Evolutionary conservation across 2,329 filamentous ascomycete species (phyloP).

Genomic region (Ophiostoma sp.): DNA sequence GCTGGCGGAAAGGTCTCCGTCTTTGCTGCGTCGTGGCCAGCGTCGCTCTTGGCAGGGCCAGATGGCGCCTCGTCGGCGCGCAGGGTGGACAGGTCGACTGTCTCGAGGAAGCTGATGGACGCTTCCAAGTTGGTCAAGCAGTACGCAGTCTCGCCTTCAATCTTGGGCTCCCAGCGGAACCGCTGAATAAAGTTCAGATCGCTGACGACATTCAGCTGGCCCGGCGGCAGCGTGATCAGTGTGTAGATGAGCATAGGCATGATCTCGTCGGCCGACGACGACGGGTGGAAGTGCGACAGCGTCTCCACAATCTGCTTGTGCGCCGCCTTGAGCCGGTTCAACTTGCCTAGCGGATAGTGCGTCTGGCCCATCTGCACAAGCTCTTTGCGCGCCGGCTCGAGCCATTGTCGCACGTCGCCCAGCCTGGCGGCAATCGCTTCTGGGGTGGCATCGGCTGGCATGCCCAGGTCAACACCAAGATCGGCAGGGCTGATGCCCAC

Average conservation of each 20-base stretch:
- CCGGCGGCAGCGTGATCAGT: constrained; percentile 81
- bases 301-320: constrained; percentile 96
- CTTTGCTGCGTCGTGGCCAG: constrained; percentile 29
- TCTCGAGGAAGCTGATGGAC: constrained; percentile 88
- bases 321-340: constrained; percentile 78
- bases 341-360: constrained; percentile 82
- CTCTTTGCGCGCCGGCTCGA: constrained; percentile 65
- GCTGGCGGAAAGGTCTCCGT: constrained; percentile 54
- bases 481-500: constrained; percentile 87
- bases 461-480: constrained; percentile 68
- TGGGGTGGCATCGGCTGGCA: constrained; percentile 45
- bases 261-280: constrained; percentile 94
- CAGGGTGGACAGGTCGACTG: constrained; percentile 85
- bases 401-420: constrained; percentile 64
- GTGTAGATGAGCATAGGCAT: constrained; percentile 95
- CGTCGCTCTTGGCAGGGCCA: constrained; percentile 51
- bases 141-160: constrained; percentile 92
- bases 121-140: constrained; percentile 95
- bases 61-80: constrained; percentile 71
- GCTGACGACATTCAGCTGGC: constrained; percentile 83
- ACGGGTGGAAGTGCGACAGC: constrained; percentile 58
- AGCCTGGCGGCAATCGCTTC: constrained; percentile 55
- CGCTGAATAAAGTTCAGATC: constrained; percentile 92
- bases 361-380: constrained; percentile 79
- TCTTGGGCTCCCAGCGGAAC: constrained; percentile 77